Base-by-base conservation (phyloP, 148 eudicot species). In the Persicaria tinctoria region DNA sequence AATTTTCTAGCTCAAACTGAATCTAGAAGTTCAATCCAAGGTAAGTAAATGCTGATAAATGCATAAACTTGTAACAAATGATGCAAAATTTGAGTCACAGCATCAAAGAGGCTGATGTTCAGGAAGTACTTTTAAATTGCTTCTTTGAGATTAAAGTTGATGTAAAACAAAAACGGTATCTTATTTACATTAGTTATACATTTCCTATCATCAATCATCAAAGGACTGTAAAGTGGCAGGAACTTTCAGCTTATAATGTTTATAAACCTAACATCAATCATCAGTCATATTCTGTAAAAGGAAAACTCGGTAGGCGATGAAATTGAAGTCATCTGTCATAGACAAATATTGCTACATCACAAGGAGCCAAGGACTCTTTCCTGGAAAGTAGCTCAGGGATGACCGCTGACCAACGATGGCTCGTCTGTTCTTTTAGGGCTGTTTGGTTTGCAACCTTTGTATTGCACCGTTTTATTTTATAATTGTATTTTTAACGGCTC, bases 261-360 rank as follows among this genome's bases (percentile, higher is more conserved):
- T 20, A 23, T 23, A 23, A 4, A 60, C 23, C 41, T 60, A 60
- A 23, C 27, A 23, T 23, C 27, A 1, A 23, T 23, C 70, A 66
- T 27, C 66, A 60, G 27, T 8, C 41, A 32, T 32, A 32, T 32
- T 32, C 41, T 23, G 41, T 47, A 46, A n/a, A 71, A 49, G 16
- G 44, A 2, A 50, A 49, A 47, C 14, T n/a, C 51, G 27, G 45
- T 32, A 16, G n/a, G 8, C 51, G 5, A 71, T 17, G 14, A 49
- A 71, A 46, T 5, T 11, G 46, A 38, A 3, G 46, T 63, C 69
- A 89, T 97, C 97, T 91, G 82, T 91, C 94, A 87, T 93, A 88
- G 11, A 93, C 90, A 87, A 93, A 93, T 60, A 93, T 80, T 56
- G 97, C 97, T 18, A 91, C 79, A 68, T 93, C 97, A 74, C 98